Conservation (phyloP, 2,329 filamentous ascomycete genomes). For the Aspergillus intermedius region DNA sequence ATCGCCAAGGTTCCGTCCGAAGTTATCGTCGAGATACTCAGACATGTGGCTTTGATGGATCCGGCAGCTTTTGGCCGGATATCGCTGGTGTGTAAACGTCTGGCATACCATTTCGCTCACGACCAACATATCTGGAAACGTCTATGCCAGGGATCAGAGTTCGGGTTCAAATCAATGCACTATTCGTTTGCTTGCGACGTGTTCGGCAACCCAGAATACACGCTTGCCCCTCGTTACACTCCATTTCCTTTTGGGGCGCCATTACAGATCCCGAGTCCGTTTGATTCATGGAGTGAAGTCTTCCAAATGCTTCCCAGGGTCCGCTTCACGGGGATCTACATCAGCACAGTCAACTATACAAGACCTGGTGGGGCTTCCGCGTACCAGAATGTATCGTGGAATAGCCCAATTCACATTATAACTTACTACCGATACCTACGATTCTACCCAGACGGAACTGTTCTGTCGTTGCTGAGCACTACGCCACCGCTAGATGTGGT, state of each 20-base stretch:
- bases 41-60: conserved; percentile 66
- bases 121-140: conserved; percentile 84
- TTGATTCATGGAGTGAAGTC: conserved; percentile 57
- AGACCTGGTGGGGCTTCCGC: conserved; percentile 69
- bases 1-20: conserved; percentile 74
- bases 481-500: conserved; percentile 81
- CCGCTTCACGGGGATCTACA: conserved; percentile 93
- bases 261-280: conserved; percentile 28
- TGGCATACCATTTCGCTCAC: conserved; percentile 76
- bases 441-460: conserved; percentile 84
- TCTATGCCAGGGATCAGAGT: conserved; percentile 61
- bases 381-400: conserved; percentile 65
- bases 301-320: conserved; percentile 78
- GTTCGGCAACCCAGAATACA: conserved; percentile 39
- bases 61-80: conserved; percentile 69
- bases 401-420: conserved; percentile 81
- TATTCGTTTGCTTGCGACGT: conserved; percentile 65
- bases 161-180: conserved; percentile 78
- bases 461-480: conserved; percentile 73
- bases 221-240: conserved; percentile 26
- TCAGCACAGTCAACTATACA: conserved; percentile 92
- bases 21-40: conserved; percentile 72
- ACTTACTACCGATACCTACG: conserved; percentile 97
- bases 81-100: conserved; percentile 73
- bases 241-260: conserved; percentile 25